Base-by-base conservation (phyloP, 192 early-diverging fungal species). In the Coemansia sp. region DNA sequence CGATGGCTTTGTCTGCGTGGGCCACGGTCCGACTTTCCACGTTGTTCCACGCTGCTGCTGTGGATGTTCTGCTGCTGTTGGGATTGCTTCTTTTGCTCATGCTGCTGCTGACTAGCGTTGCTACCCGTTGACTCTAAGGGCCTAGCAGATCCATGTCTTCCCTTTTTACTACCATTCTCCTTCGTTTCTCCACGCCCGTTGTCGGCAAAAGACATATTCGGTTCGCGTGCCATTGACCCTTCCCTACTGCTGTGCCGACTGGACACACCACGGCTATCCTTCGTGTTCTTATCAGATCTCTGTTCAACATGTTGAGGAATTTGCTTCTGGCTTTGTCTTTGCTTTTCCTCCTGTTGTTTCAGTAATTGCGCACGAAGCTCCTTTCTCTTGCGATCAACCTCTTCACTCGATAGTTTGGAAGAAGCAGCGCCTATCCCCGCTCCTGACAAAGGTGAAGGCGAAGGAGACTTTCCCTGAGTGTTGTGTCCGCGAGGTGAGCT, bases 341-440 rank as follows among this genome's bases (percentile, higher is more conserved):
- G 73, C 49, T 81, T 81, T 30, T 81, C 69, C 49, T 81, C 73
- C 58, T 75, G 79, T 46, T 81, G 70, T 37, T 67, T 75, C 23
- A 64, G 34, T 9, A 81, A 57, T 57, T 72, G 73, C 2, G 79
- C 79, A 21, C 79, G 79, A 33, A 81, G 69, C 57, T 75, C 79
- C 56, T 70, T 75, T 35, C 57, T 49, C 64, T 72, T 75, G 21
- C 67, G 66, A 4, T 75, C 79, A 0, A 59, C 64, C 26, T 72
- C 74, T 34, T 81, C 73, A 31, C 30, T 70, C 0, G 70, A 58
- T 25, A 66, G 64, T 35, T 70, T 72, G 21, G 63, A 21, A 31
- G 71, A 25, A 34, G 28, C 59, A n/a, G 53, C 20, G 9, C 3
- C 39, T 34, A 48, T 13, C 40, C 34, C 59, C 10, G 42, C n/a